phyloP scores from a whole-genome alignment of 768 basidiomycete genomes.

The Suillus variegatus region DNA sequence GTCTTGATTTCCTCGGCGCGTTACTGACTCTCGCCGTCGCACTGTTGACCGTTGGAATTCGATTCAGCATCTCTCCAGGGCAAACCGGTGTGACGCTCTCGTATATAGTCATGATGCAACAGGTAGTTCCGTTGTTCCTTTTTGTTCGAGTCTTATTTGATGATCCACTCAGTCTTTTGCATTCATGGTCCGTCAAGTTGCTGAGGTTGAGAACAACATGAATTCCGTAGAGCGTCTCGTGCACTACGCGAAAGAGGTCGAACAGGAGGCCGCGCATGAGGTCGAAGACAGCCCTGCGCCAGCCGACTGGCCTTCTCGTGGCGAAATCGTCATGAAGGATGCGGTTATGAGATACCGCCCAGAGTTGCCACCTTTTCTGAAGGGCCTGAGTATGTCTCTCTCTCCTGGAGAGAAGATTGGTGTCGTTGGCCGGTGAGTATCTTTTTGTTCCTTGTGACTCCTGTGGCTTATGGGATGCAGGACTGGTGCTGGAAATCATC shows the following conservation, averaged over 20 bases:
- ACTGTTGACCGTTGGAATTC: conserved; percentile 73
- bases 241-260: conserved; percentile 77
- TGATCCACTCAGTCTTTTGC: conserved; percentile 52
- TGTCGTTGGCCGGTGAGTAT: conserved; percentile 66
- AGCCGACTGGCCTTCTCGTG: conserved; percentile 71
- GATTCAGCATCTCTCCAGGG: conserved; percentile 75
- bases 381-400: conserved; percentile 67
- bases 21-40: conserved; percentile 76
- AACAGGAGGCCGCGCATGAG: conserved; percentile 79
- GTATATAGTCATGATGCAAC: conserved; percentile 80
- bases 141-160: conserved; percentile 6
- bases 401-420: conserved; percentile 87
- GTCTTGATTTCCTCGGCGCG: conserved; percentile 83
- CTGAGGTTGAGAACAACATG: conserved; percentile 94
- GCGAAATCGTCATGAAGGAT: conserved; percentile 72
- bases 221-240: conserved; percentile 86
- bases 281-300: conserved; percentile 60
- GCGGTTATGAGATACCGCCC: conserved; percentile 83
- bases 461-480: conserved; percentile 27
- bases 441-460: conserved; percentile 11
- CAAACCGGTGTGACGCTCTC: conserved; percentile 78
- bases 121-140: conserved; percentile 41
- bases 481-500: conserved; percentile 88
- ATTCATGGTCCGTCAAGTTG: conserved; percentile 75
- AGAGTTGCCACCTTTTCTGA: conserved; percentile 86